Percentiles rank a stretch among this genome's conserved stretches.
Conservation (phyloP, 106 monocot species). For the Dioscorea zingiberensis region DNA sequence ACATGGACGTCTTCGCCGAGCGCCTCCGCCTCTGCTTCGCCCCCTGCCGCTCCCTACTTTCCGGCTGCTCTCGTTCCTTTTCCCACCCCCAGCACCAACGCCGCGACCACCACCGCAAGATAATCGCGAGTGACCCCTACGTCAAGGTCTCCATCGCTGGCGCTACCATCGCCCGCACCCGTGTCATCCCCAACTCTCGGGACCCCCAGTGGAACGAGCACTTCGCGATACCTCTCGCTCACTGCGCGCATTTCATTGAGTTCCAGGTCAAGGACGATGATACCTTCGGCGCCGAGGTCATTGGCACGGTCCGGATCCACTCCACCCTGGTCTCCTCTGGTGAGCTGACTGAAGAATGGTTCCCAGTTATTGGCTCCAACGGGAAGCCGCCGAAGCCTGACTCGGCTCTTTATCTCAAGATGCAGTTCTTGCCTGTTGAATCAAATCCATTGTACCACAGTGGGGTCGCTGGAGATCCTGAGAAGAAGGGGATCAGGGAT, state of each 20-base stretch:
- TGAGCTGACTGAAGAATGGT: conserved; percentile 25
- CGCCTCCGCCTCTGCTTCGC: conserved; percentile 43
- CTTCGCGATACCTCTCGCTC: conserved; percentile 55
- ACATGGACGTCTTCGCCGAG: conserved; percentile 62
- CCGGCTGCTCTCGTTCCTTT: not conserved
- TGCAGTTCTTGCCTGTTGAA: conserved; percentile 26
- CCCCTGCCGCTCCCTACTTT: conserved; percentile 16
- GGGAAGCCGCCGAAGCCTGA: conserved; percentile 47
- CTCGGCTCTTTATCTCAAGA: conserved; percentile 29
- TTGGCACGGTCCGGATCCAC: conserved; percentile 46
- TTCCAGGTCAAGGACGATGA: conserved; percentile 71
- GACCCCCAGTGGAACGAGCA: conserved; percentile 50
- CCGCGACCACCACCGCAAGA: conserved; percentile 18
- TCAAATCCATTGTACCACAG: conserved; percentile 17
- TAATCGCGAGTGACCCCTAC: conserved; percentile 73
- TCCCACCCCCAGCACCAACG: not conserved
- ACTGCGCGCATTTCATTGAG: conserved; percentile 27
- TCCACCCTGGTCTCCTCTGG: conserved; percentile 12
- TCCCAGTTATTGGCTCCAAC: conserved; percentile 25
- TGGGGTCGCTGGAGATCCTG: conserved; percentile 39
- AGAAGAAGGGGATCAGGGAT: conserved; percentile 22
- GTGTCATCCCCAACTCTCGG: conserved; percentile 55
- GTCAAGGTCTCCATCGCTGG: conserved; percentile 53
- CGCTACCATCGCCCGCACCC: conserved; percentile 59
- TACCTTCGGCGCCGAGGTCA: conserved; percentile 57